A percentile compares a stretch with the other conserved stretches of the same genome.
Evolutionary conservation across 352 stramenopile genomes (phyloP).

Genomic region (Pythium coloratum): DNA sequence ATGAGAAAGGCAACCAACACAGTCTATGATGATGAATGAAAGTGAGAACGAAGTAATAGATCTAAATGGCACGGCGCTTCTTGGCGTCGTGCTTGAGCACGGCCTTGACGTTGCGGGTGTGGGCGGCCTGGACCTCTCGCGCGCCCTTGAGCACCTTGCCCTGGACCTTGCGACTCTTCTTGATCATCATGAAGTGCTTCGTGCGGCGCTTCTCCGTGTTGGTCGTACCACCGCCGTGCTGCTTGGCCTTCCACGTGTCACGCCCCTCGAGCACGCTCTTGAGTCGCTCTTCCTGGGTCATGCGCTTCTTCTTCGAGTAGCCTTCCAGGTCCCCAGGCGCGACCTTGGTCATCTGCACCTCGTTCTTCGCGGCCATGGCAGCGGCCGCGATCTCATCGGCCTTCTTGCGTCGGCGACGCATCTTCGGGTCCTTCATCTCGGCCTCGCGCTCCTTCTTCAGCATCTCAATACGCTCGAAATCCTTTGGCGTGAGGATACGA

Average conservation of each 20-base stretch:
- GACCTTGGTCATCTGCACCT: conserved; percentile 60
- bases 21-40: not conserved
- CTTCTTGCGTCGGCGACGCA: conserved; percentile 76
- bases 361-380: conserved; percentile 33
- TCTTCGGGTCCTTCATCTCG: conserved; percentile 80
- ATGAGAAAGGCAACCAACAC: conserved; percentile 1
- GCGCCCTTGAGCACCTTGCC: conserved; percentile 86
- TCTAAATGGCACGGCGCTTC: conserved; percentile 55
- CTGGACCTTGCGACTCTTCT: conserved; percentile 92
- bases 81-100: conserved; percentile 83
- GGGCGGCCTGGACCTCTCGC: conserved; percentile 75
- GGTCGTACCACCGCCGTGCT: conserved; percentile 93
- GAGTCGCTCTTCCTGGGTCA: conserved; percentile 86
- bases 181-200: conserved; percentile 99
- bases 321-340: conserved; percentile 79
- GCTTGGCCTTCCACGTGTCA: conserved; percentile 91
- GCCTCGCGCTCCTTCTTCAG: conserved; percentile 88
- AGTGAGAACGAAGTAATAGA: not conserved
- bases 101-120: conserved; percentile 80
- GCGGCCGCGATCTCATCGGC: conserved; percentile 55
- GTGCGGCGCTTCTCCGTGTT: conserved; percentile 97
- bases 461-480: conserved; percentile 90
- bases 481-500: conserved; percentile 87
- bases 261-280: conserved; percentile 86
- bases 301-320: conserved; percentile 88